Conservation (phyloP, 176 grass and related monocot genomes). For the Oryza punctata region DNA sequence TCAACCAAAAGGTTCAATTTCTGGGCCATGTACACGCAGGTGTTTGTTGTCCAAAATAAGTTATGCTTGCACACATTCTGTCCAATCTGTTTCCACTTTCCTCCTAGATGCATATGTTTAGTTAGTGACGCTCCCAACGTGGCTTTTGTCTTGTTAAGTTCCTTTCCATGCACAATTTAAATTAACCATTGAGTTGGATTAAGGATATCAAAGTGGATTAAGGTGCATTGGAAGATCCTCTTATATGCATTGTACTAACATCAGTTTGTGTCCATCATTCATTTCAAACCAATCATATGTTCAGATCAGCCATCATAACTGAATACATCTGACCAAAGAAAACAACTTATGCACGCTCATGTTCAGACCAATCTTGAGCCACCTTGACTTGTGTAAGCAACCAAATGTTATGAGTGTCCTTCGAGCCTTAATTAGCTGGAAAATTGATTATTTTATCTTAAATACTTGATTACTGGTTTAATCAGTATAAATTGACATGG, state of each 20-base stretch:
- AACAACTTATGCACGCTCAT: neutral
- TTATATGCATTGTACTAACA: neutral
- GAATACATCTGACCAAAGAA: neutral
- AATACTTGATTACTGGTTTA: neutral
- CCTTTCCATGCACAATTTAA: neutral
- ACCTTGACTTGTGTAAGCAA: neutral
- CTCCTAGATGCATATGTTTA: constrained; percentile 4
- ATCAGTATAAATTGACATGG: neutral
- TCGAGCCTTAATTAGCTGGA: neutral
- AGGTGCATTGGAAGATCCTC: neutral
- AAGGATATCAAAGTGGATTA: neutral
- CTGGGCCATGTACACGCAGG: neutral
- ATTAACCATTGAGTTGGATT: neutral
- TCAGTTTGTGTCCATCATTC: neutral
- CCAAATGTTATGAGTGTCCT: neutral
- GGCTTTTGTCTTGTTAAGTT: neutral
- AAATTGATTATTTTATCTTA: neutral
- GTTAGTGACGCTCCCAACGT: neutral
- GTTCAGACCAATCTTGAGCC: neutral
- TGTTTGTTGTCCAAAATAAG: neutral
- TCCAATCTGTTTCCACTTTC: neutral
- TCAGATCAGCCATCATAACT: neutral
- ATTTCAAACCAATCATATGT: neutral
- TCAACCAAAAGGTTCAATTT: neutral
- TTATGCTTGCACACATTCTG: neutral